A percentile compares a stretch with the other conserved stretches of the same genome.
phyloP scores from a whole-genome alignment of 805 yeast species.

The Metschnikowia noctiluminum region DNA sequence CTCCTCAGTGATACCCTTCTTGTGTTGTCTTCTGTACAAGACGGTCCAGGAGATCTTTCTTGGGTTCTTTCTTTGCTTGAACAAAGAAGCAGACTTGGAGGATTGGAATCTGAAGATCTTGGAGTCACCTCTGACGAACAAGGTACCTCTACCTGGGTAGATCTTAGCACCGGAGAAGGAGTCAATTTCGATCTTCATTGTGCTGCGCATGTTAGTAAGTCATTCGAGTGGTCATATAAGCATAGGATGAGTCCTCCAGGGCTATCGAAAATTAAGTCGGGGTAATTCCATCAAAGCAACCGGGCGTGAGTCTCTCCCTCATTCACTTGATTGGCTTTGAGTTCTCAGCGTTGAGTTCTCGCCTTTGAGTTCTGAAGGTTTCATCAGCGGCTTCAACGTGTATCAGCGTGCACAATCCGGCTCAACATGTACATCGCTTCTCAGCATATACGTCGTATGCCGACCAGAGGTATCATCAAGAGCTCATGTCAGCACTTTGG shows the following conservation, averaged over 20 bases:
- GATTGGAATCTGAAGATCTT: slow-evolving; percentile 99
- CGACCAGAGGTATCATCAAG: too few relatives aligned
- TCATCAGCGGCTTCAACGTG: too few relatives aligned
- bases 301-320: not conserved
- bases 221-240: not conserved
- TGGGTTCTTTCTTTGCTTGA: slow-evolving; percentile 99
- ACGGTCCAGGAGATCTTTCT: slow-evolving; percentile 99
- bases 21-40: slow-evolving; percentile 99
- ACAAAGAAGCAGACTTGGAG: slow-evolving; percentile 95
- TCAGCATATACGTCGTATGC: too few relatives aligned
- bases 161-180: slow-evolving; percentile 99
- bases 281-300: too few relatives aligned
- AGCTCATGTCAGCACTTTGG: slow-evolving; percentile 3
- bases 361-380: too few relatives aligned
- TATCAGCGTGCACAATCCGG: too few relatives aligned
- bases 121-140: slow-evolving; percentile 99
- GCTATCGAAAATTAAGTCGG: not conserved
- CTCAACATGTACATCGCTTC: too few relatives aligned
- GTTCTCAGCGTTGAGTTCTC: not conserved
- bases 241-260: not conserved
- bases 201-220: slow-evolving; percentile 35
- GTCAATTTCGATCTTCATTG: slow-evolving; percentile 99
- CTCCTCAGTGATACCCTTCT: slow-evolving; percentile 99
- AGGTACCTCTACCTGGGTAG: slow-evolving; percentile 99
- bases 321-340: not conserved